Base-by-base conservation (phyloP, 129 eudicot genomes). In the Chrysanthemum lavandulifolium region DNA sequence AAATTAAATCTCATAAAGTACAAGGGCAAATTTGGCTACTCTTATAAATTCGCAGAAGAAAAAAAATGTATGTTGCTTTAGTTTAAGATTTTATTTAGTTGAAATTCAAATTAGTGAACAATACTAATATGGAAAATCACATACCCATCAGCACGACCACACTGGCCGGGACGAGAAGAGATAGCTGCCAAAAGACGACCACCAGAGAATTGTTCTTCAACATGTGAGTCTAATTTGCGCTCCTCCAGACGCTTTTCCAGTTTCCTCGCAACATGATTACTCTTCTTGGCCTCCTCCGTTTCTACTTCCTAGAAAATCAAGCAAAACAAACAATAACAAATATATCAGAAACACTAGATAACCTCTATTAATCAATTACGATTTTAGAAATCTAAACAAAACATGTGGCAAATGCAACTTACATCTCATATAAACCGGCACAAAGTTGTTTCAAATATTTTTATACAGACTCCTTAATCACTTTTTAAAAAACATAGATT, bases 111-210 rank as follows among this genome's bases (percentile, higher is more conserved):
- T 13, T 18, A 21, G 14, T 10, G 6, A 2, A 1, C 10, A 6
- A 13, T 13, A 29, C 9, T 0, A 2, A 19, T 5, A 3, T 4
- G n/a, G 3, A 60, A 51, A 15, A 49, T 40, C 15, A 51, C 82
- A 59, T 85, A 91, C 97, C 97, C 96, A 69, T 91, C 97, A 61
- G 89, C 88, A 48, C 96, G 96, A 62, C 96, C 96, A 60, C 90
- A 91, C 72, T 91, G 96, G 71, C 97, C 96, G 31, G 97, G 97
- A 15, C 97, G 90, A 7, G 97, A 91, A 12, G 97, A 84, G 64
- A 91, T 91, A 29, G 92, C 88, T 49, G 96, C 96, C 15, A 80
- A 78, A 70, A 91, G 69, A 74, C 97, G 92, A 10, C 97, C 96
- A 76, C 97, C 71, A 4, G 78, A 82, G 50, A 91, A 91, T 65